Evolutionary conservation across 129 eudicot genomes (phyloP), one percentile per base, ranked within the genome.

Genomic region (Tagetes patula): DNA sequence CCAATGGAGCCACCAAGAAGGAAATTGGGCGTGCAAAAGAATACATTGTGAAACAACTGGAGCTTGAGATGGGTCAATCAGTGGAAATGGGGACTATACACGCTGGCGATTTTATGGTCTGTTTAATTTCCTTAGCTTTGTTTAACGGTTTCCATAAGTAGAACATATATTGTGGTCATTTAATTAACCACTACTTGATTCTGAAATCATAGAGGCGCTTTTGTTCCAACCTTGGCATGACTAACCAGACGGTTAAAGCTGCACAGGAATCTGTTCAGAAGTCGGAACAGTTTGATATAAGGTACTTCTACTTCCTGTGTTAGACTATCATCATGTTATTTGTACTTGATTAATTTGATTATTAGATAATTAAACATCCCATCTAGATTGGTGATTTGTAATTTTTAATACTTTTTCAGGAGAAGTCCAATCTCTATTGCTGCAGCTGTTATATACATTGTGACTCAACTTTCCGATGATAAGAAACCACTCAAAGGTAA

Each of bases 151-250:
- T 34, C 45, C 30, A 11, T 8, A 33, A 41, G 9, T 42, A 40
- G 20, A 27, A 30, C 71, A 3, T 30, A 8, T 38, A 34, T 45
- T 61, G 34, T 38, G 41, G 52, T 37, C 31, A 38, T 5, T 8
- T 64, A 42, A 74, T 20, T 65, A 74, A 63, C 52, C 48, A n/a
- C 8, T 65, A 13, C 33, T 37, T 7, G 6, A n/a, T 37, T 63
- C 12, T 53, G n/a, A 34, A 46, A 78, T 12, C 33, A 70, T 38
- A 86, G 96, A 85, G 91, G 50, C 94, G 94, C n/a, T 90, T 90
- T 77, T 90, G 96, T 74, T 90, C 96, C 42, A 85, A 87, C 73
- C 95, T 90, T 77, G 96, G 91, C 1, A 90, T 90, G 95, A 77
- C 78, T 55, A 81, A 84, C 49, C 84, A 90, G 74, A 82, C 83